These are phyloP conservation scores for Nicotiana undulata DNA, from an alignment of 257 asterid species.

Conservation along the genomic window DNA sequence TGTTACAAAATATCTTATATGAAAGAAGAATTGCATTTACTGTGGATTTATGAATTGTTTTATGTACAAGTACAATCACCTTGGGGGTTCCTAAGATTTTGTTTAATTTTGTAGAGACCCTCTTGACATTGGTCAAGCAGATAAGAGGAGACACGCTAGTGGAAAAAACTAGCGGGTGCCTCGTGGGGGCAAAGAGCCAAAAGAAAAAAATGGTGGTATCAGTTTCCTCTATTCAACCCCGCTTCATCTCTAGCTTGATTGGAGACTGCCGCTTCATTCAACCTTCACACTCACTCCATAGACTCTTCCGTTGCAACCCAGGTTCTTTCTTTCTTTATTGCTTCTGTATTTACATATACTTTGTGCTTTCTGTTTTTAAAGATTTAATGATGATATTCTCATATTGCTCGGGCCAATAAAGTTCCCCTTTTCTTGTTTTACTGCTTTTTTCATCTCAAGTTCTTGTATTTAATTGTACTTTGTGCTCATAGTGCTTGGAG, in stretches of 20 bases:
- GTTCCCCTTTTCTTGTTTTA: neutral
- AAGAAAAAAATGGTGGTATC: slow-evolving; percentile 35
- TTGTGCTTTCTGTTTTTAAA: neutral
- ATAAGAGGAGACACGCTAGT: slow-evolving; percentile 8
- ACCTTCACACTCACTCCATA: slow-evolving; percentile 34
- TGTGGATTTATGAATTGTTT: no score
- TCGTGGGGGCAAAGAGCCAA: neutral
- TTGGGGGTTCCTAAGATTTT: no score
- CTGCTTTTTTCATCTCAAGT: neutral
- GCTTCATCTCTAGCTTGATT: slow-evolving; percentile 49
- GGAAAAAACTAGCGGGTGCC: neutral
- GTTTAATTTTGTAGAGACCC: no score
- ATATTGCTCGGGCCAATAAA: neutral
- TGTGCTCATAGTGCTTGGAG: neutral
- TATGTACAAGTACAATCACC: no score
- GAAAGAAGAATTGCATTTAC: no score
- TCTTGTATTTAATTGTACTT: neutral
- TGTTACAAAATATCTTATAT: no score
- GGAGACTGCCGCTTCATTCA: slow-evolving; percentile 53
- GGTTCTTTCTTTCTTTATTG: slow-evolving; percentile 25
- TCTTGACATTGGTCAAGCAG: slow-evolving; percentile 8
- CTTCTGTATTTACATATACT: no score
- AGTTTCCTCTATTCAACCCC: slow-evolving; percentile 50
- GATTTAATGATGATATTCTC: neutral
- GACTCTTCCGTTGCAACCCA: slow-evolving; percentile 36